Percentiles rank a stretch among this genome's conserved stretches.
These are phyloP conservation scores for Aspergillus conjunctus DNA, from an alignment of 495 filamentous ascomycete species.

Conservation along the genomic window DNA sequence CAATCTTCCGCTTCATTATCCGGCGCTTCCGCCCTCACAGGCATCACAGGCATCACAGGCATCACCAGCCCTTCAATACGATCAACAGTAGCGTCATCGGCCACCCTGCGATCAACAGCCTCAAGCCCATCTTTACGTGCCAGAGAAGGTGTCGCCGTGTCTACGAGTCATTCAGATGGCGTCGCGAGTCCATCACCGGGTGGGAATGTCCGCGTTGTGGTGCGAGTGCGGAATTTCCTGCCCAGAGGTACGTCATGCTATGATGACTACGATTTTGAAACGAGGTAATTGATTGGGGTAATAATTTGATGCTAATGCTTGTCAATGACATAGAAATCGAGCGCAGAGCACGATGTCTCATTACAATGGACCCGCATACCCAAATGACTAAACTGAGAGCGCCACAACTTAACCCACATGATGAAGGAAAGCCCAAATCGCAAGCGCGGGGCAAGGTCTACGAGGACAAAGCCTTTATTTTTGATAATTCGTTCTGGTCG, in stretches of 20 bases:
- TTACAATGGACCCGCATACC: slow-evolving; percentile 83
- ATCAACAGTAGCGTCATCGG: slow-evolving; percentile 65
- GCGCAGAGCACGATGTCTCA: slow-evolving; percentile 77
- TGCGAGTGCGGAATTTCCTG: slow-evolving; percentile 86
- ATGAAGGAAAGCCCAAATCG: slow-evolving; percentile 66
- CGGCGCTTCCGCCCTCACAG: slow-evolving; percentile 54
- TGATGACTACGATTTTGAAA: neutral
- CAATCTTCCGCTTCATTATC: slow-evolving; percentile 62
- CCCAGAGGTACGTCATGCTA: slow-evolving; percentile 67
- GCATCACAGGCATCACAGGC: slow-evolving; percentile 57
- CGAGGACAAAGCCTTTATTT: slow-evolving; percentile 90
- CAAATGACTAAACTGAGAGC: slow-evolving; percentile 73
- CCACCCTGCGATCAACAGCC: slow-evolving; percentile 48
- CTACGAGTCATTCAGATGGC: slow-evolving; percentile 34
- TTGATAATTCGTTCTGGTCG: slow-evolving; percentile 98
- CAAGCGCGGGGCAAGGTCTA: slow-evolving; percentile 70
- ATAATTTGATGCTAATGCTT: neutral
- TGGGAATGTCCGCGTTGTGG: slow-evolving; percentile 93
- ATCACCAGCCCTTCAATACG: slow-evolving; percentile 51
- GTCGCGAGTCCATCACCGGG: slow-evolving; percentile 49
- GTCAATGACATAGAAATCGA: slow-evolving; percentile 66
- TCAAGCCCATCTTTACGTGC: slow-evolving; percentile 71
- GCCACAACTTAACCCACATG: slow-evolving; percentile 62
- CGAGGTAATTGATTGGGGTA: neutral
- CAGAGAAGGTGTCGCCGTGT: slow-evolving; percentile 62